Conservation (phyloP, 805 yeast genomes). For the Dipodascopsis tothii region DNA sequence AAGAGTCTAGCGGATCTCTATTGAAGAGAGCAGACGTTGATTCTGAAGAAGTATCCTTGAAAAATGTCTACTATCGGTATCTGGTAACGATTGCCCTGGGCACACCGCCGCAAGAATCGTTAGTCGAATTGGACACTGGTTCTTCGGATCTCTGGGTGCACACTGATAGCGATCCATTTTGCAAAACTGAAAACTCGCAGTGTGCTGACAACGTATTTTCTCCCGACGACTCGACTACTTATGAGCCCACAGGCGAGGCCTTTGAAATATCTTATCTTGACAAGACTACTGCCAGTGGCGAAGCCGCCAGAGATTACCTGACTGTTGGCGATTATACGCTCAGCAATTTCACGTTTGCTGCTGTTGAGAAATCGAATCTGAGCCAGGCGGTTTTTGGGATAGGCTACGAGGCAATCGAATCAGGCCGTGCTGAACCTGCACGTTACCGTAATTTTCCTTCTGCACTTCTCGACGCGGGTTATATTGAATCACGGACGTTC, state of each 20-base stretch:
- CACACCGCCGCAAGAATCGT: conserved; percentile 45
- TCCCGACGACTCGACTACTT: conserved; percentile 28
- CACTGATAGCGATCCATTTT: conserved; percentile 24
- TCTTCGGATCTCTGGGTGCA: conserved; percentile 65
- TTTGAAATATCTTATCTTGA: conserved; percentile 42
- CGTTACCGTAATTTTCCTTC: conserved; percentile 60
- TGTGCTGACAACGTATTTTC: conserved; percentile 29
- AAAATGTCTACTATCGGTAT: no score
- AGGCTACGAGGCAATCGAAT: conserved; percentile 32
- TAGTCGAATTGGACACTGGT: conserved; percentile 64
- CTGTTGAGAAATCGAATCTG: conserved; percentile 59
- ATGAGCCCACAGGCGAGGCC: conserved; percentile 4
- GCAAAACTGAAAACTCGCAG: conserved; percentile 18
- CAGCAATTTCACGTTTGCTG: conserved; percentile 56
- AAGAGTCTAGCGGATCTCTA: no score
- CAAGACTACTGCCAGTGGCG: conserved; percentile 43
- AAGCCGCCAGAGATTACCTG: conserved; percentile 60
- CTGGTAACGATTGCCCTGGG: conserved; percentile 53
- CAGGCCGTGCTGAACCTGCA: conserved; percentile 20
- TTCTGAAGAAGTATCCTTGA: no score
- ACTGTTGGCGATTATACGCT: conserved; percentile 44
- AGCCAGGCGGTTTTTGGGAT: conserved; percentile 45
- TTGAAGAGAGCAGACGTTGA: no score
- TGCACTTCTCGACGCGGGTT: conserved; percentile 50
- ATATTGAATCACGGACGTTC: conserved; percentile 48